Percentiles rank a stretch among this genome's conserved stretches.
These are phyloP conservation scores for Nicotiana rustica DNA, from an alignment of 305 asterid genomes.

Conservation along the genomic window DNA sequence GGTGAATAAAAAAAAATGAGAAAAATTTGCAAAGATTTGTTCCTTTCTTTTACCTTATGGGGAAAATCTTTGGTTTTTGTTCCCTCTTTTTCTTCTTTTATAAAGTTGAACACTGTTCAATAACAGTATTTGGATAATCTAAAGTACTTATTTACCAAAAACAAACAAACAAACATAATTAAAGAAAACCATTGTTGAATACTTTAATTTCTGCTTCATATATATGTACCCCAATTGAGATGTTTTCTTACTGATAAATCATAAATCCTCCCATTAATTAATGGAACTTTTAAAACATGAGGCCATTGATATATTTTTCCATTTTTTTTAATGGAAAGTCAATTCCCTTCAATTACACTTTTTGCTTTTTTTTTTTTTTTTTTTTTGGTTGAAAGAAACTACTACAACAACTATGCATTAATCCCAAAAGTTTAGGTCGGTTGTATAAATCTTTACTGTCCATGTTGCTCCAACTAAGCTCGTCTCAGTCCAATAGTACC, in stretches of 20 bases:
- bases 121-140: not conserved
- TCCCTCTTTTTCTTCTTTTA: constrained; percentile 31
- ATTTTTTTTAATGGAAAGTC: not conserved
- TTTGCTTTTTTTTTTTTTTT: not conserved
- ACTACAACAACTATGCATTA: too few species aligned
- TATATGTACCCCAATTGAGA: not conserved
- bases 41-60: constrained; percentile 10
- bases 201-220: not conserved
- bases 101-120: constrained; percentile 20
- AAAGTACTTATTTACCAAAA: not conserved
- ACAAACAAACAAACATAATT: not conserved
- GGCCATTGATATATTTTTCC: not conserved
- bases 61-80: constrained; percentile 4
- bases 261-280: not conserved
- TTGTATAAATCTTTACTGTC: too few species aligned
- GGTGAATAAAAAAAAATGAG: constrained; percentile 10
- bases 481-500: too few species aligned
- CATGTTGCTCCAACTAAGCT: too few species aligned
- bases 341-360: constrained; percentile 33
- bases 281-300: not conserved
- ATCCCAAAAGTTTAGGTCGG: too few species aligned
- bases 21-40: not conserved
- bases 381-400: too few species aligned
- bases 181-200: not conserved
- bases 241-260: too few species aligned